A percentile compares a stretch with the other conserved stretches of the same genome.
Conservation (phyloP, 768 basidiomycete species). For the Leccinum rimulosum region DNA sequence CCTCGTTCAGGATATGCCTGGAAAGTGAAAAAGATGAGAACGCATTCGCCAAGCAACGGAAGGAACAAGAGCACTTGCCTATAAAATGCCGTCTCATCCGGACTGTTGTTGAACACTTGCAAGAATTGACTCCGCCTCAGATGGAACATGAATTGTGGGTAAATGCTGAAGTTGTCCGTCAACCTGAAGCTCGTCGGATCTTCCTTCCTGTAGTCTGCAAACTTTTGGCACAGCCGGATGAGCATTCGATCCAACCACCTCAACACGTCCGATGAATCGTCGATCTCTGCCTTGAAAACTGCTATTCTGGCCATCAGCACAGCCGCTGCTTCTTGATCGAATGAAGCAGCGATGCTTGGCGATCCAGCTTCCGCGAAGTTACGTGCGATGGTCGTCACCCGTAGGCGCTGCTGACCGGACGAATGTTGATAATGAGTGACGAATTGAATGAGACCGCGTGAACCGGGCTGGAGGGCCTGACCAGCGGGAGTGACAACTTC, state of each 20-base stretch:
- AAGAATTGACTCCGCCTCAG: conserved; percentile 94
- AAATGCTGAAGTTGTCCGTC: conserved; percentile 95
- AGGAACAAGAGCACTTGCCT: conserved; percentile 47
- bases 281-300: conserved; percentile 98
- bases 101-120: conserved; percentile 99
- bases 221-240: conserved; percentile 97
- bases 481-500: conserved; percentile 98
- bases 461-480: conserved; percentile 84
- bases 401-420: conserved; percentile 89
- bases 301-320: conserved; percentile 99
- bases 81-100: conserved; percentile 99
- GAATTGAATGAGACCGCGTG: conserved; percentile 94
- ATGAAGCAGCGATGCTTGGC: conserved; percentile 86
- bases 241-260: conserved; percentile 99
- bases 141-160: conserved; percentile 99
- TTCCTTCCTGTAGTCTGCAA: conserved; percentile 98
- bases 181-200: conserved; percentile 93
- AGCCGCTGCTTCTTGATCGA: conserved; percentile 97
- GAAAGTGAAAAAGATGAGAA: conserved; percentile 2
- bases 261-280: conserved; percentile 94
- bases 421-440: conserved; percentile 98
- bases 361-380: conserved; percentile 98
- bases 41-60: neutral
- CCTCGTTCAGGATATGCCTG: conserved; percentile 92
- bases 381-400: conserved; percentile 97